phyloP scores from a whole-genome alignment of 768 basidiomycete genomes.

The Xerocomus spinulosus region DNA sequence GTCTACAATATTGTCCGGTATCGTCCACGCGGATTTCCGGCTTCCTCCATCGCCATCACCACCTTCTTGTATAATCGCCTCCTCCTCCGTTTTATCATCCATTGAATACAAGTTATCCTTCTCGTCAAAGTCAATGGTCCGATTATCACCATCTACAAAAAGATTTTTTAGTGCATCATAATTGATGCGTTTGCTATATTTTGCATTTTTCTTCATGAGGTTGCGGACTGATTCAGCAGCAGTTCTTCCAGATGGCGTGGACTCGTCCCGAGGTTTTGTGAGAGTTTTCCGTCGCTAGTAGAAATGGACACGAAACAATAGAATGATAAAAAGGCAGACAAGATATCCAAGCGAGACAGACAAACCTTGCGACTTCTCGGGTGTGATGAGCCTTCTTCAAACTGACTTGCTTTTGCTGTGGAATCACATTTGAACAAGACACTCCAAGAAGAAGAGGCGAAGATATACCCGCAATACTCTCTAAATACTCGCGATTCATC shows the following conservation, averaged over 20 bases:
- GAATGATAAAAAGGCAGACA: conserved; percentile 14
- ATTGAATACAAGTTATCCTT: conserved; percentile 51
- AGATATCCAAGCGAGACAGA: conserved; percentile 38
- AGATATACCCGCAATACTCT: conserved; percentile 66
- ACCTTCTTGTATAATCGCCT: conserved; percentile 36
- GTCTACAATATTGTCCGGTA: conserved; percentile 2
- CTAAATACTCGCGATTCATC: conserved; percentile 85
- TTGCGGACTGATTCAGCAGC: conserved; percentile 34
- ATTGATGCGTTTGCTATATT: conserved; percentile 91
- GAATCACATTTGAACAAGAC: conserved; percentile 44
- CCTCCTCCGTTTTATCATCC: conserved; percentile 45
- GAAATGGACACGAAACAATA: conserved; percentile 5
- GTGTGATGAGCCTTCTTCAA: conserved; percentile 36
- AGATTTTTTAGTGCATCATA: conserved; percentile 84
- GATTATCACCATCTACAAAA: conserved; percentile 46
- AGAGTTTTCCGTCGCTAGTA: conserved; percentile 63
- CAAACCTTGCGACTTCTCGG: conserved; percentile 78
- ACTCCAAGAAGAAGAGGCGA: not conserved
- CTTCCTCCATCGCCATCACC: conserved; percentile 34
- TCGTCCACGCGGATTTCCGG: conserved; percentile 32
- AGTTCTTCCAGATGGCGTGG: conserved; percentile 43
- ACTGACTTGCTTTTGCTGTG: conserved; percentile 65
- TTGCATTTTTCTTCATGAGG: conserved; percentile 78
- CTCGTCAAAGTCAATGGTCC: conserved; percentile 33
- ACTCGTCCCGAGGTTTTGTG: conserved; percentile 67